Conservation (phyloP, 768 basidiomycete genomes). For the Russula brevipes region DNA sequence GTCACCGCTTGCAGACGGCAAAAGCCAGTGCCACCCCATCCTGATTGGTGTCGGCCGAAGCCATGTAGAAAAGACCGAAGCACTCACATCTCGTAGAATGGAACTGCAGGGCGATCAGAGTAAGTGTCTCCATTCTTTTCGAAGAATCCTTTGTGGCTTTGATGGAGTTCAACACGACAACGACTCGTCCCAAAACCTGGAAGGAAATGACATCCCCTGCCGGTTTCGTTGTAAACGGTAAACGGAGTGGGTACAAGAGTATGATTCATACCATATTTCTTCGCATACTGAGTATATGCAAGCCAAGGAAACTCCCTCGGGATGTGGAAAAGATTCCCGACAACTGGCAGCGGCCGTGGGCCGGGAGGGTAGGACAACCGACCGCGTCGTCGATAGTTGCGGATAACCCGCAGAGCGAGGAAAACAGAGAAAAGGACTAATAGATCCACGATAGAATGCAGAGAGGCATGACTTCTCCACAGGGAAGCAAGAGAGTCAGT, state of each 20-base stretch:
- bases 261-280: neutral
- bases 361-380: slow-evolving; percentile 12
- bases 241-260: neutral
- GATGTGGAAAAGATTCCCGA: slow-evolving; percentile 13
- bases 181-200: slow-evolving; percentile 41
- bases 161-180: slow-evolving; percentile 46
- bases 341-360: slow-evolving; percentile 5
- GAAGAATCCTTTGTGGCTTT: slow-evolving; percentile 44
- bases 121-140: slow-evolving; percentile 46
- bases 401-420: neutral
- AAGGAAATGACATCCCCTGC: slow-evolving; percentile 19
- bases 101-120: slow-evolving; percentile 3
- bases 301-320: slow-evolving; percentile 15
- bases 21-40: slow-evolving; percentile 1
- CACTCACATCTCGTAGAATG: slow-evolving; percentile 6
- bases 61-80: neutral
- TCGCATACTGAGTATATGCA: neutral
- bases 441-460: neutral
- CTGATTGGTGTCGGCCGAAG: neutral
- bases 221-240: neutral
- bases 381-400: neutral
- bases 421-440: neutral
- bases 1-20: neutral
- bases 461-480: neutral
- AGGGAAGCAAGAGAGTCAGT: too few species aligned